Base-by-base conservation (phyloP, 768 basidiomycete genomes). In the Suillus occidentalis region DNA sequence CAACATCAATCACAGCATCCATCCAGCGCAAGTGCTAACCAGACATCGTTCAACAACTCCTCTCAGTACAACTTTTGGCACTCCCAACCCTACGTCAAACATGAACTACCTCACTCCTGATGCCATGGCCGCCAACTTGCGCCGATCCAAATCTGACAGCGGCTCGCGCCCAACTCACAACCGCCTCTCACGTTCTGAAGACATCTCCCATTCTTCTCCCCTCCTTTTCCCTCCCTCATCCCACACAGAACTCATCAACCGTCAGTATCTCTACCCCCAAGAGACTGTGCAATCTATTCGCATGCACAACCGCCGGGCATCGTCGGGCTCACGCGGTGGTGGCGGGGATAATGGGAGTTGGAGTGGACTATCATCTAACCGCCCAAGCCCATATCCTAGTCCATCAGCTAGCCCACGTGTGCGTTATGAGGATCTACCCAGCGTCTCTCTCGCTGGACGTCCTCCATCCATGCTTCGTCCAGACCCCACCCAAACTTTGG, bases 391-490 rank as follows among this genome's bases (percentile, higher is more conserved):
- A 4, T 92, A 89, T 72, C 89, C 89, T 0, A 85, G 84, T 53
- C 89, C 90, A 20, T 85, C 86, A 43, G 88, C 87, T 6, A 87
- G 85, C 61, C 90, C 90, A 28, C 79, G 84, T 31, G 79, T 81
- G 2, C 75, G 80, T 8, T 84, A 86, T 70, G 76, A 79, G 4
- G 84, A 88, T 37, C 79, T 89, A n/a, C 79, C 81, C 53, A 73
- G 60, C 45, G 72, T 74, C 22, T 7, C 72, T 4, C 76, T 76
- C 52, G 31, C 72, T 28, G 65, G 71, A 22, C 67, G 75, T 43
- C 49, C 58, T 50, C 59, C 69, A 18, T 67, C 72, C 12, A 49
- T 64, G 56, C 52, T 71, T 66, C 65, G 69, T 53, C 55, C 63
- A 34, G 62, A 61, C 40, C 36, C 61, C 45, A 28, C 18, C 12